phyloP scores from a whole-genome alignment of 2,329 filamentous ascomycete genomes.

The Mollisia scopiformis region DNA sequence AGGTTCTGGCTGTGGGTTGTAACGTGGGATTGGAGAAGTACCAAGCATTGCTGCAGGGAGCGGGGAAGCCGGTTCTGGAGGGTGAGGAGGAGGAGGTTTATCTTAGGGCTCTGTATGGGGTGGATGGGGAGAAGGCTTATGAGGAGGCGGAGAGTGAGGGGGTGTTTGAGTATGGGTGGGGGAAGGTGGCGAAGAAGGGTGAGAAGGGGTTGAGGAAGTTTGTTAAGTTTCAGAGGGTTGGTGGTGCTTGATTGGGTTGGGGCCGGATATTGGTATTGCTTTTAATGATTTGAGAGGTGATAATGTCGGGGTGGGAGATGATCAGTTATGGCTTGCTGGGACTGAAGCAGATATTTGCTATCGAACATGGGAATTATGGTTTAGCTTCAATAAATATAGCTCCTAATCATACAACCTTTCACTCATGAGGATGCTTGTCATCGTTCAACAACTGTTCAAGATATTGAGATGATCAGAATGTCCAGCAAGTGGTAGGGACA shows the following conservation, averaged over 20 bases:
- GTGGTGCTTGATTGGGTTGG: neutral
- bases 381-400: neutral
- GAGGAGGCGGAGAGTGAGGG: neutral
- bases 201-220: slow-evolving; percentile 27
- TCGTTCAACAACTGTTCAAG: no score
- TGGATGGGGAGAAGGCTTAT: neutral
- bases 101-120: slow-evolving; percentile 15
- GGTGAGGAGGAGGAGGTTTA: slow-evolving; percentile 7
- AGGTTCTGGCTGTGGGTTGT: slow-evolving; percentile 25
- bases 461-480: no score
- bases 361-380: neutral
- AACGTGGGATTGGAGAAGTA: slow-evolving; percentile 27
- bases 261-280: neutral
- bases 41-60: slow-evolving; percentile 17
- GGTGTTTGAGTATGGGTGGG: slow-evolving; percentile 17
- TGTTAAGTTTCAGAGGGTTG: slow-evolving; percentile 12
- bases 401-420: neutral
- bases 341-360: neutral
- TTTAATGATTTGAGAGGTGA: neutral
- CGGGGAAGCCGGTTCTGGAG: slow-evolving; percentile 8
- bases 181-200: slow-evolving; percentile 26
- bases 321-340: neutral
- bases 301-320: neutral
- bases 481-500: no score
- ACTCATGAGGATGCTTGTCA: neutral